Conservation (phyloP, 345 rosid species). For the Gossypium sturtianum region DNA sequence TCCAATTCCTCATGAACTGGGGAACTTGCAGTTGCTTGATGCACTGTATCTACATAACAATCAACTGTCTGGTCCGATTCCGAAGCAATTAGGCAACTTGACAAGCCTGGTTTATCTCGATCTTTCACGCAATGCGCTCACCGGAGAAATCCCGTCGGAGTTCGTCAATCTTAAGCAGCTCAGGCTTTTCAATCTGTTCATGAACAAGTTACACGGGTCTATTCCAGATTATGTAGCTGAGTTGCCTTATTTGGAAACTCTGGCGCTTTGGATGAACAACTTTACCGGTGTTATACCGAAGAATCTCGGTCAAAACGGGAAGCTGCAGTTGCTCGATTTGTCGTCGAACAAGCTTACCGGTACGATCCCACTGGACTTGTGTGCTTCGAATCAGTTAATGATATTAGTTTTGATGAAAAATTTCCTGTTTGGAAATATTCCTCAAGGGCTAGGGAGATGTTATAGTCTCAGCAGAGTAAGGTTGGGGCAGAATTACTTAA, state of each 20-base stretch:
- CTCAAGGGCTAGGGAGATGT: slow-evolving; percentile 51
- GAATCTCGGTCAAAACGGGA: slow-evolving; percentile 50
- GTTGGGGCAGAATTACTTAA: slow-evolving; percentile 60
- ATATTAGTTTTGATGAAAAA: slow-evolving; percentile 46
- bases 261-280: slow-evolving; percentile 59
- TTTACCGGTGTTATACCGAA: slow-evolving; percentile 59
- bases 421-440: slow-evolving; percentile 59
- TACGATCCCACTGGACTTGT: slow-evolving; percentile 41
- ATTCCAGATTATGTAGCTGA: slow-evolving; percentile 51
- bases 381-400: slow-evolving; percentile 37
- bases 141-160: slow-evolving; percentile 52
- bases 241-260: slow-evolving; percentile 41
- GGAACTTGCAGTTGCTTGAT: slow-evolving; percentile 41
- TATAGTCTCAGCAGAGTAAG: slow-evolving; percentile 43
- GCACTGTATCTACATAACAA: slow-evolving; percentile 52
- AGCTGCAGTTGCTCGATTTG: slow-evolving; percentile 47
- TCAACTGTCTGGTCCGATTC: slow-evolving; percentile 41
- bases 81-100: slow-evolving; percentile 49
- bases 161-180: slow-evolving; percentile 40
- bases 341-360: slow-evolving; percentile 74
- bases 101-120: slow-evolving; percentile 46
- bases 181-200: slow-evolving; percentile 47
- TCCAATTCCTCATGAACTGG: slow-evolving; percentile 45
- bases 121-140: slow-evolving; percentile 52
- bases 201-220: slow-evolving; percentile 59